Percentiles rank a stretch among this genome's conserved stretches.
These are phyloP conservation scores for Zea luxurians DNA, from an alignment of 176 grass and related monocot species.

Conservation along the genomic window DNA sequence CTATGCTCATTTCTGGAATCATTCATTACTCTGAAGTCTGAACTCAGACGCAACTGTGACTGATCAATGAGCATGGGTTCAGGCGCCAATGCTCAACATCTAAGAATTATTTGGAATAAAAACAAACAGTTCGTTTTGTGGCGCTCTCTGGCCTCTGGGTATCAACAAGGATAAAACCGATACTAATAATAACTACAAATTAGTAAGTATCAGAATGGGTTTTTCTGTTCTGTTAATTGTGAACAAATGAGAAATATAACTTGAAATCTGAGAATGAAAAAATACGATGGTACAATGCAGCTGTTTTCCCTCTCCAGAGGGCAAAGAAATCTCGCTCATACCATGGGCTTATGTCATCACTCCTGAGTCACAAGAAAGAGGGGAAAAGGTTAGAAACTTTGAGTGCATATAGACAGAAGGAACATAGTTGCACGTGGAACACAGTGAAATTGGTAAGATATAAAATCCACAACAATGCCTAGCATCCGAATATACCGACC, in stretches of 20 bases:
- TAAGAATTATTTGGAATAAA: background rate
- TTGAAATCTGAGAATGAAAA: background rate
- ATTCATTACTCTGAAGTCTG: background rate
- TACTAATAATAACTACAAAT: no score
- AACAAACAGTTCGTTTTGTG: slow-evolving; percentile 13
- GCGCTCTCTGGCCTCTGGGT: background rate
- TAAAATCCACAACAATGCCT: background rate
- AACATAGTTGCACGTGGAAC: background rate
- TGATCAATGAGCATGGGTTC: slow-evolving; percentile 2
- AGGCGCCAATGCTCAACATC: background rate
- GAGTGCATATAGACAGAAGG: background rate
- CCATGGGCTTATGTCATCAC: slow-evolving; percentile 31
- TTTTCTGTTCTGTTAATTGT: no score
- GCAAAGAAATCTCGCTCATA: background rate
- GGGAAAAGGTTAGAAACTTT: slow-evolving; percentile 19
- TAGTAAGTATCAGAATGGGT: no score
- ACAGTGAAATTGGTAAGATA: background rate
- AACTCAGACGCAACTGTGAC: background rate
- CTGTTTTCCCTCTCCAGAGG: background rate
- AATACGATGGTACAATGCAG: slow-evolving; percentile 21
- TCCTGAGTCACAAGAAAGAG: slow-evolving; percentile 34
- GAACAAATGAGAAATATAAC: background rate
- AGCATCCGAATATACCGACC: background rate
- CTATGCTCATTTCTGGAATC: background rate
- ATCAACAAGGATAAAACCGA: background rate